Base-by-base conservation (phyloP, 1,284 basidiomycete genomes). In the Trichosporon faecale region DNA sequence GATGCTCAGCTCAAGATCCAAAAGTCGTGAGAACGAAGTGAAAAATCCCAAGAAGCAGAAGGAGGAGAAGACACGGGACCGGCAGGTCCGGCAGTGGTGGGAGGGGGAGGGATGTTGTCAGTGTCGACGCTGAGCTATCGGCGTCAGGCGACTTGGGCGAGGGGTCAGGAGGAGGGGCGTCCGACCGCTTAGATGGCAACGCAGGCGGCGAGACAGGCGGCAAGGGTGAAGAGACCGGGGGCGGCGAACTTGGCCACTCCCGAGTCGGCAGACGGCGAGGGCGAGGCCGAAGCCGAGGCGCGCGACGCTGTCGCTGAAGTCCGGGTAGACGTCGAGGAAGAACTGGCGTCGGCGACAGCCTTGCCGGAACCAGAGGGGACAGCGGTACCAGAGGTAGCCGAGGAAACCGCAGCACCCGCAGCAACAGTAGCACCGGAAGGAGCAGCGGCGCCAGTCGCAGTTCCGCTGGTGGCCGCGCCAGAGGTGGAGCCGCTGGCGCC, bases 191-290 rank as follows among this genome's bases (percentile, higher is more conserved):
- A 77, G 61, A 77, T 66, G 25, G 74, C 74, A 46, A 78, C 49
- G 71, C 73, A 76, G 29, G 65, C 72, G 18, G 76, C 77, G 46
- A 74, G 46, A 31, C 74, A 76, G 29, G 75, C 73, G 67, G 70
- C 66, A 67, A 75, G 67, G 16, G 74, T 67, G 61, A 77, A 70
- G 29, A 63, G 66, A 7, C 66, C 69, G 14, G 75, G 74, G 37
- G 75, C 70, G 37, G 72, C 64, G 67, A 70, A 60, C 31, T 65
- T 65, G 35, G 9, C 57, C 16, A 72, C 70, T 31, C 67, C 66
- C n/a, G 71, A 70, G 14, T 74, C 55, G 11, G 68, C 66, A 37
- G 70, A 27, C 46, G 66, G 14, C 14, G 65, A 31, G 18, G 72
- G 60, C 29, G 71, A 31, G n/a, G 70, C 61, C 31, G 66, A 46